These are phyloP conservation scores for Tolypocladium guangdongense DNA, from an alignment of 2,329 filamentous ascomycete species.

Conservation along the genomic window DNA sequence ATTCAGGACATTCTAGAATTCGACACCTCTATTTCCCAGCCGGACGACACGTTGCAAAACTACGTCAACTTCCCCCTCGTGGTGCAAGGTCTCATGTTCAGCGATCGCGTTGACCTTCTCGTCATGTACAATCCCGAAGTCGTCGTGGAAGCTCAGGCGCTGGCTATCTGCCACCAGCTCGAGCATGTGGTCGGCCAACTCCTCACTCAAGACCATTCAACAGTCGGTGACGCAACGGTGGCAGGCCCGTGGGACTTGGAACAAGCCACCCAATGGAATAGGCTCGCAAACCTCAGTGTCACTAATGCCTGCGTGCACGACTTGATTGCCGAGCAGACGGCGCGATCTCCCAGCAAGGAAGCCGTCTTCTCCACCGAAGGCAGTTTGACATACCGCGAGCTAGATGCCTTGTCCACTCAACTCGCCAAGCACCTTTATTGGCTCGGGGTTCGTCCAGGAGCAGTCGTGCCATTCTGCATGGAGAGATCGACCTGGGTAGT, in stretches of 20 bases:
- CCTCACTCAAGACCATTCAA: background rate
- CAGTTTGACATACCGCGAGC: slow-evolving; percentile 27
- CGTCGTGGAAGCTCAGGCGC: background rate
- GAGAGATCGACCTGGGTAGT: slow-evolving; percentile 9
- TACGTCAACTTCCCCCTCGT: slow-evolving; percentile 6
- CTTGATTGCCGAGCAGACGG: background rate
- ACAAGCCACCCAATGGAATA: no score
- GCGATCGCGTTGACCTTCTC: background rate
- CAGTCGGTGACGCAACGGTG: background rate
- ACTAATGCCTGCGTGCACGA: background rate
- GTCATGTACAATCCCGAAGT: background rate
- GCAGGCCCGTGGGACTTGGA: background rate
- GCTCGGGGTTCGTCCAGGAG: background rate
- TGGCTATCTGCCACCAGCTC: background rate
- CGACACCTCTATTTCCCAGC: background rate
- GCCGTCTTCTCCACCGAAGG: slow-evolving; percentile 1
- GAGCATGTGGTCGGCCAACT: background rate
- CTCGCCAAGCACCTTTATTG: slow-evolving; percentile 22
- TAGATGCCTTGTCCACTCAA: slow-evolving; percentile 23
- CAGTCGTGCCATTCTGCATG: slow-evolving; percentile 2
- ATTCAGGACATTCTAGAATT: background rate
- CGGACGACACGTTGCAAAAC: background rate
- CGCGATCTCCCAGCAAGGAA: background rate
- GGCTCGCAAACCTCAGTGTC: background rate
- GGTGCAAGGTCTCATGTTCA: background rate